Evolutionary conservation across 2,329 filamentous ascomycete genomes (phyloP), one percentile per base, ranked within the genome.

Genomic region (Leptographium procerum): DNA sequence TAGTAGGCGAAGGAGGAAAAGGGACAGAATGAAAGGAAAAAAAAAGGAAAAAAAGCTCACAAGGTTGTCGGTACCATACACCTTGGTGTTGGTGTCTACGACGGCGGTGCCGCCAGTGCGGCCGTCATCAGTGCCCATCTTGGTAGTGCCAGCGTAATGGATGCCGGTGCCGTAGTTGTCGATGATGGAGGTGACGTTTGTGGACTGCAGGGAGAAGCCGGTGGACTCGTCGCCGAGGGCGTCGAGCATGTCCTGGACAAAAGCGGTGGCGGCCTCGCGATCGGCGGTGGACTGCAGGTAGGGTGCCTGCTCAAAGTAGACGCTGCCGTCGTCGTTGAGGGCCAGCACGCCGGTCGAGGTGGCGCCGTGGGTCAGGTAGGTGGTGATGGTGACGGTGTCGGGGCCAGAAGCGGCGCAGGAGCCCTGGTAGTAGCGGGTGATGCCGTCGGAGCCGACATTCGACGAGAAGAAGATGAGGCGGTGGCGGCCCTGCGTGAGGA

Each of bases 61-160:
- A 22, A 80, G 40, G 69, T 87, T 87, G 65, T 86, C 82, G 0
- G 81, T 87, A 43, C 84, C 84, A 65, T 82, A 87, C 7, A 87
- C 82, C 69, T 79, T 81, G 59, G 82, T 80, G 69, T 87, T 74
- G 13, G 75, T 67, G 63, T 87, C 84, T 1, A 87, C 84, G 2
- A 87, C 84, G 1, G 81, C 73, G 8, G 73, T 77, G 19, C 83
- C 82, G n/a, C 68, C 70, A 55, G 69, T 62, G 10, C 78, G 77
- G 19, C 80, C 81, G 53, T 82, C 78, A 58, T 82, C 76, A 0
- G 71, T 72, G 14, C 84, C 84, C 63, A 87, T 75, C 68, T 85
- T 86, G 55, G 78, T 77, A 0, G 82, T 85, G 43, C 81, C 75
- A 65, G 50, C n/a, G 24, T 34, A 48, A 52, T 77, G 69, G 52